phyloP scores from a whole-genome alignment of 2,329 filamentous ascomycete genomes.

The Nemania sp. region DNA sequence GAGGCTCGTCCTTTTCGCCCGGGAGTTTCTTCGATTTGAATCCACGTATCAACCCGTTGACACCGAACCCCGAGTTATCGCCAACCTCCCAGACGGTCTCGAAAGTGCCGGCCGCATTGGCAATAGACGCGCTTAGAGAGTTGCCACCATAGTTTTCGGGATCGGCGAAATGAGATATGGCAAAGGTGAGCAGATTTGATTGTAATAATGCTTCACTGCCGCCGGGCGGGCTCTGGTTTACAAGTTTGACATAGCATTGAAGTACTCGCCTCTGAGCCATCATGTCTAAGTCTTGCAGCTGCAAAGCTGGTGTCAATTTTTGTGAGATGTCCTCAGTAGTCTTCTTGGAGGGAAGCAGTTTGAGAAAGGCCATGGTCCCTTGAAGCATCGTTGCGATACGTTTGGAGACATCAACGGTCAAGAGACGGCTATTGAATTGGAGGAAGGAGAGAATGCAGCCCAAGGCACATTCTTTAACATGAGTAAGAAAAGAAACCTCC shows the following conservation, averaged over 20 bases:
- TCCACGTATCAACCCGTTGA: slow-evolving; percentile 81
- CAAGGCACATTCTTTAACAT: slow-evolving; percentile 92
- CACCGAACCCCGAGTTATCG: slow-evolving; percentile 93
- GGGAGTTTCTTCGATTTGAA: slow-evolving; percentile 73
- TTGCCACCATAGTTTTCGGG: slow-evolving; percentile 85
- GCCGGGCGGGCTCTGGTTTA: slow-evolving; percentile 83
- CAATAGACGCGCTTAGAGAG: slow-evolving; percentile 88
- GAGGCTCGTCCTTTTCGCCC: slow-evolving; percentile 65
- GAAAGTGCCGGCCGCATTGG: slow-evolving; percentile 84
- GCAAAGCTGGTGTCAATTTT: slow-evolving; percentile 80
- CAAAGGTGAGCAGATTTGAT: slow-evolving; percentile 87
- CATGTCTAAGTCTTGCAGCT: slow-evolving; percentile 85
- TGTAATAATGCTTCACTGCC: slow-evolving; percentile 86
- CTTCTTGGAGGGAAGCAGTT: slow-evolving; percentile 80
- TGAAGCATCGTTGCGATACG: slow-evolving; percentile 93
- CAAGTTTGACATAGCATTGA: slow-evolving; percentile 91
- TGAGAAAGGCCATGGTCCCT: slow-evolving; percentile 89
- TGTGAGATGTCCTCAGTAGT: slow-evolving; percentile 85
- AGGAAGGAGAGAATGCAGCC: slow-evolving; percentile 91
- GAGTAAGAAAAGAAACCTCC: slow-evolving; percentile 89
- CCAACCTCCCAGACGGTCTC: slow-evolving; percentile 94
- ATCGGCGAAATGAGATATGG: slow-evolving; percentile 90
- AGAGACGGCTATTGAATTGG: slow-evolving; percentile 86
- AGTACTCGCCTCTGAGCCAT: slow-evolving; percentile 93
- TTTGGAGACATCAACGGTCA: slow-evolving; percentile 93